Base-by-base conservation (phyloP, 2,329 filamentous ascomycete species). In the Calonectria pseudoreteaudii region DNA sequence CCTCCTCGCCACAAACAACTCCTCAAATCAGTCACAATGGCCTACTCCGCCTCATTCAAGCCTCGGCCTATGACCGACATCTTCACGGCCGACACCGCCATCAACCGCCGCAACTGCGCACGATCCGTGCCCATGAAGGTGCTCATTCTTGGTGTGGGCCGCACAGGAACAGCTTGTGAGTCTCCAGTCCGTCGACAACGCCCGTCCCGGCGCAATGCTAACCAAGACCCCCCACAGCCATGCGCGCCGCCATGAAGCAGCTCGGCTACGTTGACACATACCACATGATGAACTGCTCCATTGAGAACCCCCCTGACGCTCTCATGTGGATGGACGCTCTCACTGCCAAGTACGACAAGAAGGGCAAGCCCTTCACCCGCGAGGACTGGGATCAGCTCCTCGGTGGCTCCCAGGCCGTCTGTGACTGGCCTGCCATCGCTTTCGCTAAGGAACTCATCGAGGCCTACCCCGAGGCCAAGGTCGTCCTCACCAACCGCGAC, bases 91-190 rank as follows among this genome's bases (percentile, higher is more conserved):
- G 92, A 94, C 81, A 93, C 91, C 52, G 90, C 91, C 80, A 93
- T 94, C 83, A 91, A 95, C 84, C 87, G 91, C 65, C 88, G 91
- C 77, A 86, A 91, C 86, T 92, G 91, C 83, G 89, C 88, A 73
- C 91, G 93, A 70, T 90, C 87, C 38, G 92, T 94, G 66, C 93
- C 93, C 41, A 94, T 95, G 93, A 91, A 91, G 82, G 91, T 95
- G 60, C 90, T 95, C 41, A 90, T 92, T 60, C 88, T 95, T 0
- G 93, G 93, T 58, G 88, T 94, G 23, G 92, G 92, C 70, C 89
- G 93, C 75, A 95, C 93, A 11, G 93, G 93, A 80, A 94, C 93
- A 79, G 90, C 92, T 41, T 94, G 91, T 91, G 87, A 81, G 88
- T 86, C 14, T 60, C n/a, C 1, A 10, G 1, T n/a, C 23, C 18